Conservation (phyloP, 2,329 filamentous ascomycete genomes). For the Aureobasidium zeae region DNA sequence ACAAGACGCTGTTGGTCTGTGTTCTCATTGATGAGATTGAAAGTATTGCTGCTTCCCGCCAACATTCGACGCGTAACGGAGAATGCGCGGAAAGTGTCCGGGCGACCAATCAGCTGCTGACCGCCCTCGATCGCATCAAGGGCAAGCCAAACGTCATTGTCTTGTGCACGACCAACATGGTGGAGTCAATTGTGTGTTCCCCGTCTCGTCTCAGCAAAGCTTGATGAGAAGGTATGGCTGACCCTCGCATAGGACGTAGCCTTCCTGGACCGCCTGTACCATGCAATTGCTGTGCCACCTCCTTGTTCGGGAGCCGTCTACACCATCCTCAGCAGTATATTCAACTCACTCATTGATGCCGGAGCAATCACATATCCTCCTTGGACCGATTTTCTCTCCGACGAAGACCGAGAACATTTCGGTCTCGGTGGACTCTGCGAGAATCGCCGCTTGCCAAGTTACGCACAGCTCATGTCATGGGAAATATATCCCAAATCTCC, state of each 20-base stretch:
- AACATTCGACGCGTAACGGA: conserved; percentile 20
- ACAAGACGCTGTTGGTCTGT: conserved; percentile 34
- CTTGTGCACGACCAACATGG: conserved; percentile 43
- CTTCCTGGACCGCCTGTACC: conserved; percentile 42
- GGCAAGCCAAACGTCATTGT: conserved; percentile 38
- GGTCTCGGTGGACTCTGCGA: not conserved
- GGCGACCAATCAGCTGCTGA: conserved; percentile 43
- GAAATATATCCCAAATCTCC: conserved; percentile 21
- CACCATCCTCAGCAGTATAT: conserved; percentile 40
- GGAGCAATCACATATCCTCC: conserved; percentile 25
- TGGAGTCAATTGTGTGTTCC: conserved; percentile 19
- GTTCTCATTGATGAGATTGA: conserved; percentile 45
- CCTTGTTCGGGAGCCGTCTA: conserved; percentile 36
- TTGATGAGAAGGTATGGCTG: conserved; percentile 15
- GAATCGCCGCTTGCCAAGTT: conserved; percentile 21
- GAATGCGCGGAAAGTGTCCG: conserved; percentile 17
- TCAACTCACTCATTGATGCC: conserved; percentile 37
- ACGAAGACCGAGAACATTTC: not conserved
- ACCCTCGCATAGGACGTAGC: conserved; percentile 33
- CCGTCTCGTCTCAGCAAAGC: too few relatives aligned
- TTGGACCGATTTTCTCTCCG: not conserved
- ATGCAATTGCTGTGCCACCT: conserved; percentile 37
- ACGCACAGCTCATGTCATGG: conserved; percentile 25
- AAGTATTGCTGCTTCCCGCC: conserved; percentile 37
- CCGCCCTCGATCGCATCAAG: conserved; percentile 38